Conservation (phyloP, 164 flowering plant genomes). For the Magnolia sinica region DNA sequence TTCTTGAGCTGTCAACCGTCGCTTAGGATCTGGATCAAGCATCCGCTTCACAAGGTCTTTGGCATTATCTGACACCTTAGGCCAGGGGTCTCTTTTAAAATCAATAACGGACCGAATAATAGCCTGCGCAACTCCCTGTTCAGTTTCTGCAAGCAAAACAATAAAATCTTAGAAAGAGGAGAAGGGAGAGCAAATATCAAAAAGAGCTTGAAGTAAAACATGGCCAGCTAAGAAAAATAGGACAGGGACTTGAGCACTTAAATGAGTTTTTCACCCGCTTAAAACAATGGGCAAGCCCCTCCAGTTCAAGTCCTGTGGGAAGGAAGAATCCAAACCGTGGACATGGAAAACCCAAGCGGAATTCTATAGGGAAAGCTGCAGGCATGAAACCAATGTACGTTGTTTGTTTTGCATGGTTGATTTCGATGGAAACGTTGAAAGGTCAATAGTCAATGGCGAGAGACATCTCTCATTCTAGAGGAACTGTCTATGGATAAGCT, state of each 20-base stretch:
- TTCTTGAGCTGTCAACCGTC: conserved; percentile 74
- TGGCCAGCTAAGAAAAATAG: background rate
- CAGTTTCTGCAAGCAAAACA: conserved; percentile 66
- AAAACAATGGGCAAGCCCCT: background rate
- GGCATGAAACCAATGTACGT: too few relatives aligned
- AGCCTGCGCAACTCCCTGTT: conserved; percentile 96
- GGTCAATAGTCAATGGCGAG: too few relatives aligned
- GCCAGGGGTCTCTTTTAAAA: conserved; percentile 95
- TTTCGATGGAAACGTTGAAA: too few relatives aligned
- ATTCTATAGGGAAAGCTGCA: too few relatives aligned
- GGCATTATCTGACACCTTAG: conserved; percentile 86
- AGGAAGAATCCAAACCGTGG: background rate
- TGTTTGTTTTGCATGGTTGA: too few relatives aligned
- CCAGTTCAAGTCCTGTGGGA: background rate
- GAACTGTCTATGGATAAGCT: too few relatives aligned
- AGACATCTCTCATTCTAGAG: too few relatives aligned
- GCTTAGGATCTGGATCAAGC: conserved; percentile 86
- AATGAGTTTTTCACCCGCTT: background rate
- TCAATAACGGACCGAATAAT: conserved; percentile 78
- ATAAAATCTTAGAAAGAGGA: background rate
- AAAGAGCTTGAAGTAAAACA: background rate
- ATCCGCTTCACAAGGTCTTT: conserved; percentile 87
- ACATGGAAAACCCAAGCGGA: too few relatives aligned
- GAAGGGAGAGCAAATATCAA: background rate
- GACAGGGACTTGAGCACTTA: background rate